Evolutionary conservation across 2,329 filamentous ascomycete genomes (phyloP), one percentile per base, ranked within the genome.

Genomic region (Colletotrichum filicis): DNA sequence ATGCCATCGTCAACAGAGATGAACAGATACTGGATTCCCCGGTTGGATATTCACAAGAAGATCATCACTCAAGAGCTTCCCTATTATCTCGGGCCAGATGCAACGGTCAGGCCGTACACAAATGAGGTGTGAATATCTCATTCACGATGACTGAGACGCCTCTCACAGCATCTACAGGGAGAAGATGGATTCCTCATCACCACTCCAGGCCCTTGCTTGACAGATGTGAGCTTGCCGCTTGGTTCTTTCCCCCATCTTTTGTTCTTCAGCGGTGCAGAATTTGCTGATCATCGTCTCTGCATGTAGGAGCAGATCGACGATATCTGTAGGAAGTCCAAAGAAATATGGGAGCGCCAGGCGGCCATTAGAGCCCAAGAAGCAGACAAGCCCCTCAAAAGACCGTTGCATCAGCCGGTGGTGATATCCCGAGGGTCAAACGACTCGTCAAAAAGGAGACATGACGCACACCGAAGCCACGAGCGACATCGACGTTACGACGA

Each of bases 21-120:
- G 83, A 91, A 91, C 80, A 86, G 84, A 77, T 91, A 90, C 80
- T 91, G 89, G 89, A 90, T 91, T 73, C 88, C 88, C 16, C 86
- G 89, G 73, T 80, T 86, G 73, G 88, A 90, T 70, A 91, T 91
- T 78, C 87, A 90, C 80, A 90, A 89, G 76, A 90, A 87, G 75
- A 86, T 91, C 75, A 90, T 91, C 76, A 89, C 85, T 28, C 84
- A 88, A 74, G 87, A 90, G 74, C 85, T 91, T 67, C 89, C 89
- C 75, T 89, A 85, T 71, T 89, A 89, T 77, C 85, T 91, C 52
- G 89, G 89, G 5, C 88, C 88, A 1, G 85, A 90, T 76, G 86
- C 89, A 61, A 90, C 88, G 28, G 88, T 90, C 59, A 84, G 89
- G 68, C 84, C 88, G 55, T 91, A 87, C 77, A 90, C 88, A 53